Evolutionary conservation across 2,329 filamentous ascomycete genomes (phyloP), one percentile per base, ranked within the genome.

Genomic region (Sporothrix pallida): DNA sequence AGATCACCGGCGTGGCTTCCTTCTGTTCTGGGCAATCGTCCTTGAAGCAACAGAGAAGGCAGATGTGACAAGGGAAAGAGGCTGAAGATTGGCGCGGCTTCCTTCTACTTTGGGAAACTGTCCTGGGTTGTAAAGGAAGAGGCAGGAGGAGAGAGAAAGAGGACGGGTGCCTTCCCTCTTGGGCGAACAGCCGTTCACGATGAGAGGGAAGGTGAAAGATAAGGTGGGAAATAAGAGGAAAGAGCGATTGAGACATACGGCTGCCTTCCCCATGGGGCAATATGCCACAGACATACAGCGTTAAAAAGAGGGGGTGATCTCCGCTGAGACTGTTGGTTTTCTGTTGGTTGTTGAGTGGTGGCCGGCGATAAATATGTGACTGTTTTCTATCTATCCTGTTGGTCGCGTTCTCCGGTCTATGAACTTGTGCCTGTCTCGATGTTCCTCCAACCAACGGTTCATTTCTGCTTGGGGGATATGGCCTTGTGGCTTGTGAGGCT

Each of bases 381-480:
- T 20, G 54, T 58, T 20, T 26, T 58, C 20, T 58, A 23, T 58
- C 15, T 58, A 3, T 37, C 26, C 54, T 31, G 54, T 58, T 58
- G 54, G 54, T 31, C 54, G 54, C 54, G 10, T 58, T 58, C 54
- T 58, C 23, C 54, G 54, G 54, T 12, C 52, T 54, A 23, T 54
- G 15, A 54, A 20, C 8, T 23, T 15, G 17, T 54, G 52, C n/a
- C 0, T n/a, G 9, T 8, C n/a, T 54, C 2, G 46, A 48, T 26
- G 3, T 26, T 26, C 23, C 23, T 3, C 23, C 23, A 26, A 3
- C 23, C 23, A 26, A 26, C 23, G 23, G 23, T 3, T 26, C 23
- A 26, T 26, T 26, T 26, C 23, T 26, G 23, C 23, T 26, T 26
- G 23, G 23, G 3, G 23, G 23, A 26, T 26, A 26, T 3, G 15